These are phyloP conservation scores for Sporobolomyces phaffii DNA, from an alignment of 768 basidiomycete genomes.

Conservation along the genomic window DNA sequence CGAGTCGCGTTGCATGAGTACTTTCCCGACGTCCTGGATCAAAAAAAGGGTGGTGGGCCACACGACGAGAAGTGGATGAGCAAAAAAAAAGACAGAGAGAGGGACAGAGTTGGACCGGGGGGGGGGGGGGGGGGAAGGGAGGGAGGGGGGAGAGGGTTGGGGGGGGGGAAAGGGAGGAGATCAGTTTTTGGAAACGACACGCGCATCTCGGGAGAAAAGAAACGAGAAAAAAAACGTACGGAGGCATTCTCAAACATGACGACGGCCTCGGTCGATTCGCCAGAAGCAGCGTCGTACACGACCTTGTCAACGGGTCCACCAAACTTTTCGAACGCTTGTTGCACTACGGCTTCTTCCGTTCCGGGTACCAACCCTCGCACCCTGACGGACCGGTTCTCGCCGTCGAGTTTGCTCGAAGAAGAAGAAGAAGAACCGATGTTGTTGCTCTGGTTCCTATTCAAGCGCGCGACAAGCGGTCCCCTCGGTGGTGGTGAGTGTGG, in stretches of 20 bases:
- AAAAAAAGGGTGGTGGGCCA: too few relatives aligned
- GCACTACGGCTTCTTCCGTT: slow-evolving; percentile 83
- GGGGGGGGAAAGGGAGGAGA: too few relatives aligned
- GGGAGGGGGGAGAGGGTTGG: too few relatives aligned
- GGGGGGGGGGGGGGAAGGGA: too few relatives aligned
- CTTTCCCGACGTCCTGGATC: slow-evolving; percentile 70
- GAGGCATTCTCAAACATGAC: slow-evolving; percentile 48
- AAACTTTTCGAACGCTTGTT: slow-evolving; percentile 79
- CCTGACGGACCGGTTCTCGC: slow-evolving; percentile 65
- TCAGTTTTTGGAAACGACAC: too few relatives aligned
- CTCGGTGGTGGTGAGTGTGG: too few relatives aligned
- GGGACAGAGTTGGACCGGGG: too few relatives aligned
- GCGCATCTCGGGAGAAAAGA: too few relatives aligned
- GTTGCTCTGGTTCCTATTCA: not conserved
- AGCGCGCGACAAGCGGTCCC: not conserved
- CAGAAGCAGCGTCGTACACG: slow-evolving; percentile 70
- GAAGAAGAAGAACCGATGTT: too few relatives aligned
- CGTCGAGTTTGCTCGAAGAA: slow-evolving; percentile 54
- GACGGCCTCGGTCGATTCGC: slow-evolving; percentile 55
- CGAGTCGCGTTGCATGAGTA: slow-evolving; percentile 66
- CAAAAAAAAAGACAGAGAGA: too few relatives aligned
- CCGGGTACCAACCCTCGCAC: slow-evolving; percentile 66
- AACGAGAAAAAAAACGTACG: slow-evolving; percentile 44
- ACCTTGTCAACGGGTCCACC: slow-evolving; percentile 61
- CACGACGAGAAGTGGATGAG: too few relatives aligned